phyloP scores from a whole-genome alignment of 805 yeast genomes.

The Lipomyces kockii region DNA sequence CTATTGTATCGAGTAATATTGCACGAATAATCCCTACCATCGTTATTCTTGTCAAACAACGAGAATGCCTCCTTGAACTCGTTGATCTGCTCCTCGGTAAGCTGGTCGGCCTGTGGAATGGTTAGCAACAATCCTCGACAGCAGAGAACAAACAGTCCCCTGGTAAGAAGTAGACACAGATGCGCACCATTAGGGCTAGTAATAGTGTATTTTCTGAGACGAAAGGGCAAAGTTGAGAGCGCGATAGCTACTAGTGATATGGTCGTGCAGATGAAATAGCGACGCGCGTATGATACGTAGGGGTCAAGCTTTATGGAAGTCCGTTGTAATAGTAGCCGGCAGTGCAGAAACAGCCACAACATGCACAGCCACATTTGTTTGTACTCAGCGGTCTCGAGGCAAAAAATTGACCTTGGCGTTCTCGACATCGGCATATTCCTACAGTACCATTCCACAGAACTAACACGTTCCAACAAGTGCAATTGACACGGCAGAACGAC shows the following conservation, averaged over 20 bases:
- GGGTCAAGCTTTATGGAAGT: neutral
- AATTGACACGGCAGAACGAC: neutral
- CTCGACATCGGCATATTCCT: neutral
- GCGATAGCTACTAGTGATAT: neutral
- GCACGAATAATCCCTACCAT: constrained; percentile 55
- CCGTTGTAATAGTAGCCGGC: neutral
- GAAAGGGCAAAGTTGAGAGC: neutral
- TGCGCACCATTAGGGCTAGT: neutral
- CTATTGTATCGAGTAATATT: neutral
- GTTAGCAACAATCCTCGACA: neutral
- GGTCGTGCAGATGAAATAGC: neutral
- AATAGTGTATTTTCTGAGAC: neutral
- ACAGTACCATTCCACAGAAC: neutral
- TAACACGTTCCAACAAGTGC: neutral
- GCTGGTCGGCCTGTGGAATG: constrained; percentile 66
- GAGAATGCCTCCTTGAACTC: constrained; percentile 98
- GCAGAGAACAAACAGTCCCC: neutral
- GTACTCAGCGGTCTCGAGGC: neutral
- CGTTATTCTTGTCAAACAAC: constrained; percentile 93
- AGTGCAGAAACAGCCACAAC: neutral
- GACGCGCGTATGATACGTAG: neutral
- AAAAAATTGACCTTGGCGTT: neutral
- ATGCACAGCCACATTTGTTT: neutral
- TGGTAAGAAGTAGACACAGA: neutral
- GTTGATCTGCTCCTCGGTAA: constrained; percentile 93